A percentile compares a stretch with the other conserved stretches of the same genome.
phyloP scores from a whole-genome alignment of 306 rosid genomes.

The Psophocarpus tetragonolobus region DNA sequence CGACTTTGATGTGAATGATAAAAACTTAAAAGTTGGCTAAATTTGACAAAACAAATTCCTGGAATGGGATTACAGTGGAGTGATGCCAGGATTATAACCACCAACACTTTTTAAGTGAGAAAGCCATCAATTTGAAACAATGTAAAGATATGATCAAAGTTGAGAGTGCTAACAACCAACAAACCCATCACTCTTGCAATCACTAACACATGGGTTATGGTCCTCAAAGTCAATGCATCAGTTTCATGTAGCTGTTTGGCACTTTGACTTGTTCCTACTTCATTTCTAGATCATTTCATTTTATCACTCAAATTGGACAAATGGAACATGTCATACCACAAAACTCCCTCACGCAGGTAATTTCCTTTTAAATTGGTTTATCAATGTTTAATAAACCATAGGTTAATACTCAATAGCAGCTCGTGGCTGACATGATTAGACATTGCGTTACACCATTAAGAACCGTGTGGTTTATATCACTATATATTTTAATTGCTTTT shows the following conservation, averaged over 20 bases:
- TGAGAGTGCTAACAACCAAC: slow-evolving; percentile 36
- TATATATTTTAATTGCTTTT: not conserved
- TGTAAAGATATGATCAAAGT: not conserved
- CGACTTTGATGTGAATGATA: not conserved
- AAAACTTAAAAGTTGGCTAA: slow-evolving; percentile 20
- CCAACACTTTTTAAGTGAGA: slow-evolving; percentile 2
- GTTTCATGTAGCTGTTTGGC: slow-evolving; percentile 37
- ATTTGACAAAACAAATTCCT: not conserved
- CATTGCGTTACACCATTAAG: not conserved
- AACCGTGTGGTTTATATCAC: not conserved
- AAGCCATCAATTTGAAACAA: slow-evolving; percentile 11
- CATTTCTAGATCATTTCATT: slow-evolving; percentile 23
- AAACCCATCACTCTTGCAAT: slow-evolving; percentile 28
- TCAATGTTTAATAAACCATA: not conserved
- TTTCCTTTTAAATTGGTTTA: not conserved
- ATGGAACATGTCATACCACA: not conserved
- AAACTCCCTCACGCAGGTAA: not conserved
- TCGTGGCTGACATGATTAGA: not conserved
- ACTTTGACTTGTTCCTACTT: slow-evolving; percentile 21
- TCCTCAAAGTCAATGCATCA: slow-evolving; percentile 40
- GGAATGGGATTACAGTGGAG: slow-evolving; percentile 5
- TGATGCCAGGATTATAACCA: slow-evolving; percentile 13
- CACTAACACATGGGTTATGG: slow-evolving; percentile 34
- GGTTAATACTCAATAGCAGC: not conserved
- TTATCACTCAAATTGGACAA: not conserved